Evolutionary conservation across 1,139 yeast species (phyloP).

Genomic region (Geotrichum macrosporum): DNA sequence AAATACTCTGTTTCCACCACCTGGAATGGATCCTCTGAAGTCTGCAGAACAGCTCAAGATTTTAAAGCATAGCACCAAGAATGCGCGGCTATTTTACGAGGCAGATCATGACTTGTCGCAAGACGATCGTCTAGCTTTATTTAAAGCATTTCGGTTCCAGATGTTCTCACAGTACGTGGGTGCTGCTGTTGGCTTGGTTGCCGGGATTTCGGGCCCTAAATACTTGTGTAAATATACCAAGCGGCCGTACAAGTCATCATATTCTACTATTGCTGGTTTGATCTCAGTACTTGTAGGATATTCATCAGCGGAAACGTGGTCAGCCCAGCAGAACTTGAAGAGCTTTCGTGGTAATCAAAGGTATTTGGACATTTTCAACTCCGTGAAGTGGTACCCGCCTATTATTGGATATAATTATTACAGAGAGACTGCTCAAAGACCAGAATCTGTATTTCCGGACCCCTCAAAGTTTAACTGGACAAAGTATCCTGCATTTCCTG

Average conservation of each 20-base stretch:
- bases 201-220: conserved; percentile 16
- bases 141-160: conserved; percentile 16
- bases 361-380: conserved; percentile 4
- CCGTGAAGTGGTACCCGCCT: conserved; percentile 16
- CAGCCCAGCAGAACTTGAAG: conserved; percentile 1
- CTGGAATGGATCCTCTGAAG: conserved; percentile 7
- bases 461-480: conserved; percentile 19
- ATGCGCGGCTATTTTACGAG: conserved; percentile 19
- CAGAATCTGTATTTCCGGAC: conserved; percentile 18
- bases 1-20: conserved; percentile 18
- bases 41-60: conserved; percentile 5
- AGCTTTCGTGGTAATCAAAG: conserved; percentile 11
- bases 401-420: conserved; percentile 20
- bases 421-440: conserved; percentile 16
- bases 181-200: conserved; percentile 13
- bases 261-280: conserved; percentile 13
- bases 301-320: conserved; percentile 7
- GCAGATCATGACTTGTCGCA: conserved; percentile 12
- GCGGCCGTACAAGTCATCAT: conserved; percentile 9
- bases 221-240: conserved; percentile 13
- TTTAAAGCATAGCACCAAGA: conserved; percentile 6
- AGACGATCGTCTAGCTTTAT: conserved; percentile 16
- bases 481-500: conserved; percentile 19
- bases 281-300: conserved; percentile 11
- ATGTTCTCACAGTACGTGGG: conserved; percentile 19